Evolutionary conservation across 345 rosid species (phyloP), one percentile per base, ranked within the genome.

Genomic region (Hypericum perforatum): DNA sequence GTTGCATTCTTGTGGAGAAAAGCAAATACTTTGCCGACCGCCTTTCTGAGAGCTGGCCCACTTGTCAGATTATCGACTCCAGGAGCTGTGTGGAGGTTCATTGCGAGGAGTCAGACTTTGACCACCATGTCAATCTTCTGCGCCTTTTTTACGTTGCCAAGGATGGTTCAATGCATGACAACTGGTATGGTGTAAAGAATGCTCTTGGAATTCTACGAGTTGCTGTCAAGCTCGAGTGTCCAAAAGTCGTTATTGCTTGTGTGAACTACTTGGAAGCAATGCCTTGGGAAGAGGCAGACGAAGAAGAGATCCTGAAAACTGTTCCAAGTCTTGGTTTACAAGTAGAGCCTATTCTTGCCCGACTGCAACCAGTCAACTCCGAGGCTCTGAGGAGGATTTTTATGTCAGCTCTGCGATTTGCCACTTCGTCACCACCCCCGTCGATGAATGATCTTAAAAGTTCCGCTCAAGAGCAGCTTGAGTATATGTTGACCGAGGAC

Each of bases 241-340:
- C 79, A 8, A 65, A 74, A 39, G 71, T 85, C 44, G 57, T 85
- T 50, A 39, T 77, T 57, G 84, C 82, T 65, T 87, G 95, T 66
- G 86, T 75, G 16, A 77, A 70, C 57, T 91, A 87, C 74, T 64
- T 91, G 78, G 96, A 87, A 80, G 95, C 98, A 53, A 86, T 91
- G 56, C 94, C 96, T 6, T 91, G 98, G 98, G 95, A 87, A 70
- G 95, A 87, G 67, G 72, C 74, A 6, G 96, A 87, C 71, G 96
- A 91, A 70, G 96, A 91, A 42, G 95, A 82, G 62, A 91, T 85
- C 65, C 55, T 91, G 42, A 64, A 66, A 74, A 78, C 76, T 48
- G 66, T 85, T 63, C 95, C 95, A 0, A 60, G 59, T 8, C 59
- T 87, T 62, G 98, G 96, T 60, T 41, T 69, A 46, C 69, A 79